Evolutionary conservation across 1,284 basidiomycete genomes (phyloP), one percentile per base, ranked within the genome.

Genomic region (Irpex rosettiformis): DNA sequence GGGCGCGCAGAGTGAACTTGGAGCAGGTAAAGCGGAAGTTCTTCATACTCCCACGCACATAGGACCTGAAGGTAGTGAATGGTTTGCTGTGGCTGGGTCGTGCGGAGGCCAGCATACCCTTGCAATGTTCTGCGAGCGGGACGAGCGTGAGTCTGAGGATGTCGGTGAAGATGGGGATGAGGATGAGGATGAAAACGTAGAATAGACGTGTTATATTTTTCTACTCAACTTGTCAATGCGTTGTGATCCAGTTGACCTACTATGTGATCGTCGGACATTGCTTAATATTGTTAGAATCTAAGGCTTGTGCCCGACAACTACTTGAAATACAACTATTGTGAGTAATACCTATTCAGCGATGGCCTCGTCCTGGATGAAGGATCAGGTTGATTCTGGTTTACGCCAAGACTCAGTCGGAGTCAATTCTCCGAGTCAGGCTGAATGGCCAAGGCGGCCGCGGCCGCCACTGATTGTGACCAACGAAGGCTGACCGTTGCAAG

Each of bases 91-190:
- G 30, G 70, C 76, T 21, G 84, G 82, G 24, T 76, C 83, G 0
- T 88, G 86, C 67, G 86, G 86, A 52, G 85, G 87, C 4, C 87
- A 89, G 65, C 86, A 89, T 69, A 81, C 84, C 2, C 65, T 88
- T 18, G 87, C 82, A n/a, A 72, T 89, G 58, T 81, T 89, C 71
- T 80, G 80, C 65, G 33, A 37, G n/a, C 33, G 33, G 3, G 33
- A 37, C 33, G 10, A 10, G 33, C 11, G n/a, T 37, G 84, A 82
- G 67, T 22, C 48, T 27, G 48, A 51, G 27, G 16, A 25, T 51
- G 22, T 11, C 24, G 6, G 21, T 24, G 22, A 11, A 51, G 13
- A n/a, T n/a, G n/a, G n/a, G n/a, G n/a, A n/a, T n/a, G n/a, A n/a
- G n/a, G n/a, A n/a, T n/a, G n/a, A 47, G 6, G 6, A 47, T 18